These are phyloP conservation scores for Mycocentrospora acerina DNA, from an alignment of 2,329 filamentous ascomycete genomes.

Conservation along the genomic window DNA sequence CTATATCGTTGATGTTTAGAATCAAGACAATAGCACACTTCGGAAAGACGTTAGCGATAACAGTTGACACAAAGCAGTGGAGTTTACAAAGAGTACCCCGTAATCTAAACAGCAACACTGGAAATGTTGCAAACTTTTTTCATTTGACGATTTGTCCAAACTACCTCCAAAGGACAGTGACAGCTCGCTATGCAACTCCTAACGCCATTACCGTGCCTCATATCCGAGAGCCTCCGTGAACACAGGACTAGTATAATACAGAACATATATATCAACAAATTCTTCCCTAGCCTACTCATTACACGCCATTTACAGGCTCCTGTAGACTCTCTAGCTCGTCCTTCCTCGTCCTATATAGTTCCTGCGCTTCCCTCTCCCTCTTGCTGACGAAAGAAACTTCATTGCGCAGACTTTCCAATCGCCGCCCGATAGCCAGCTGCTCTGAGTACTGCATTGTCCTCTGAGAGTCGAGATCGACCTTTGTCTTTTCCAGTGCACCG, in stretches of 20 bases:
- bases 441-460: conserved; percentile 76
- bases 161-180: too few species aligned
- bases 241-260: neutral
- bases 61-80: too few species aligned
- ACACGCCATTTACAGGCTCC: conserved; percentile 39
- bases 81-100: too few species aligned
- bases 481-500: conserved; percentile 72
- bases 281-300: conserved; percentile 17
- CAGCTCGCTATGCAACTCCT: too few species aligned
- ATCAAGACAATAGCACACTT: too few species aligned
- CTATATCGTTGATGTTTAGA: too few species aligned
- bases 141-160: too few species aligned
- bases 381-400: conserved; percentile 79
- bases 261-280: neutral
- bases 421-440: conserved; percentile 69
- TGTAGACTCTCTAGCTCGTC: conserved; percentile 72
- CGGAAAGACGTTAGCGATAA: too few species aligned
- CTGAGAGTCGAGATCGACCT: conserved; percentile 71
- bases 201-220: too few species aligned
- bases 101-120: too few species aligned
- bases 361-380: conserved; percentile 87
- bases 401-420: conserved; percentile 74
- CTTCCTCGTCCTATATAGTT: conserved; percentile 72
- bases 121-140: too few species aligned
- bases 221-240: too few species aligned